These are phyloP conservation scores for Sporothrix pseudoabietina DNA, from an alignment of 2,329 filamentous ascomycete species.

Conservation along the genomic window DNA sequence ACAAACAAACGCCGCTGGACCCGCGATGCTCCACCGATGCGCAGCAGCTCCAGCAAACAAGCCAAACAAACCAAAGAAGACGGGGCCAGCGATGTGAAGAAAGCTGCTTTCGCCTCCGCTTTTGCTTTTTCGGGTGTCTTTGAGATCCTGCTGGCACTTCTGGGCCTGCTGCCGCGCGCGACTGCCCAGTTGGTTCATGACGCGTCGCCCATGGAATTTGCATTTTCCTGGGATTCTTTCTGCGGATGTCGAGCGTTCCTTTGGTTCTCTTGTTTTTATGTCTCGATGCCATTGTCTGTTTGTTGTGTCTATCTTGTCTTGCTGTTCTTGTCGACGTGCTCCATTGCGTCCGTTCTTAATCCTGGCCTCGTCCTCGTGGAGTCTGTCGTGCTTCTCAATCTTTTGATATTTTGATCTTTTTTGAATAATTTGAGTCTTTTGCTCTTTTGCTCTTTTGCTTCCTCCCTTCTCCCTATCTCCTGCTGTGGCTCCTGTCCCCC, in stretches of 20 bases:
- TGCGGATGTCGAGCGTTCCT: neutral
- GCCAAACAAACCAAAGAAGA: too few relatives aligned
- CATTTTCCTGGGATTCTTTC: neutral
- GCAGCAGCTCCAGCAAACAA: conserved; percentile 15
- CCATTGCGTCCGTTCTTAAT: conserved; percentile 2
- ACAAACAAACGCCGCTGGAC: neutral
- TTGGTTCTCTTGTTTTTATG: neutral
- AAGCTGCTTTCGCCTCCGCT: neutral
- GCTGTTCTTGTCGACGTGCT: neutral
- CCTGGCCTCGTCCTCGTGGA: neutral
- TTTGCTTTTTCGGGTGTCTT: neutral
- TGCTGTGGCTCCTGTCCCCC: neutral
- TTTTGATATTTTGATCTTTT: neutral
- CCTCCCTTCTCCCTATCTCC: neutral
- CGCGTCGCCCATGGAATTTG: conserved; percentile 23
- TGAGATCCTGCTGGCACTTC: neutral
- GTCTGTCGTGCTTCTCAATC: neutral
- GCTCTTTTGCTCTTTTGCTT: neutral
- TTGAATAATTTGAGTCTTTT: neutral
- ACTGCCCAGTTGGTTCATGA: conserved; percentile 1
- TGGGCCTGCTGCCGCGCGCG: neutral
- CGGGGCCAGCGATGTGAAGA: neutral
- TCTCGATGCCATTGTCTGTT: neutral
- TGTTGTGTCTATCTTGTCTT: neutral
- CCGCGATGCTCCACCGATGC: conserved; percentile 18